Evolutionary conservation across 257 asterid species (phyloP), one percentile per base, ranked within the genome.

Genomic region (Forsythia viridissima): DNA sequence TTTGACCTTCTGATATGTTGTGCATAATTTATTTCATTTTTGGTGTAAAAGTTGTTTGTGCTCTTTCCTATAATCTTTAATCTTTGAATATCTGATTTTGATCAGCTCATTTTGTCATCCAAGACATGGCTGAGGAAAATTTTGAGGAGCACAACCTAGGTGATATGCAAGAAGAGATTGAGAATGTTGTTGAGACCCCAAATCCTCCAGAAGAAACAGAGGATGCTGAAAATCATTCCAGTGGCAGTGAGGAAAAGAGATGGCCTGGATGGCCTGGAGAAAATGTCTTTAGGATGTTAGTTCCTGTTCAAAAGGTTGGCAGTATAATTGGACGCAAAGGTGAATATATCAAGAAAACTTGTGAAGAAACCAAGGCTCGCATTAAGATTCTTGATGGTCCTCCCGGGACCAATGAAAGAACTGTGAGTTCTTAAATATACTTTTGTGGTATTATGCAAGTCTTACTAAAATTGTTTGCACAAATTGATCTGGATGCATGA

Each of bases 201-300:
- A 79, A 76, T 67, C 75, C 81, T 61, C 71, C 86, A 3, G 89
- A 87, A 80, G 91, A 75, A 79, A 75, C 48, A 15, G 82, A 75
- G 75, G 84, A 51, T 52, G 79, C 82, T 76, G 88, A 86, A 75
- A 79, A 80, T 37, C 81, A 83, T 72, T 78, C 85, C 59, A 86
- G 71, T 42, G 84, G 66, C 10, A 79, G 78, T 68, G 97, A 87
- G 84, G 94, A 85, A 79, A 91, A 88, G 86, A 89, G 74, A 74
- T 91, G 96, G 96, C 96, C 96, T 71, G 96, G 96, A 75, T 91
- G 96, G 96, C 96, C 97, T 8, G 94, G 97, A 76, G 97, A 91
- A 82, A 91, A 90, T 40, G 92, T 90, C 39, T 91, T 90, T 72
- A 84, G 97, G 83, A 80, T 91, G 87, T 77, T 91, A 77, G 92